phyloP scores from a whole-genome alignment of 2,329 filamentous ascomycete species.

The Bipolaris victoriae region DNA sequence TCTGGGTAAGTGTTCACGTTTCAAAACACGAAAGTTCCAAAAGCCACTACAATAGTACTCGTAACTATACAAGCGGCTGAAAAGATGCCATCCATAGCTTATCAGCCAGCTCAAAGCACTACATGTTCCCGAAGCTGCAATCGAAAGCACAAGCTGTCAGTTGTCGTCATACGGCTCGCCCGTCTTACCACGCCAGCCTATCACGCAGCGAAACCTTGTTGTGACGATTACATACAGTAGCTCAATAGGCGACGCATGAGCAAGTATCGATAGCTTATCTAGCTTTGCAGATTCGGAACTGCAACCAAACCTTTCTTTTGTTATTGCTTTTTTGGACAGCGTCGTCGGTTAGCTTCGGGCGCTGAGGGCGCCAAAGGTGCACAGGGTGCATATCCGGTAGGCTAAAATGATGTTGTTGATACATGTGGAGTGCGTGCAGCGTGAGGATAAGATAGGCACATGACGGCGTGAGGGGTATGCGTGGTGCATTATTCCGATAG shows the following conservation, averaged over 20 bases:
- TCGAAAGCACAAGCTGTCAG: not conserved
- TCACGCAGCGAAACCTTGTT: constrained; percentile 13
- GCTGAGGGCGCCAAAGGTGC: not conserved
- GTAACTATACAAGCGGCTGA: too few relatives aligned
- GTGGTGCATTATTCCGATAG: not conserved
- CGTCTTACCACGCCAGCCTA: constrained; percentile 22
- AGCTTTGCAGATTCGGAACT: not conserved
- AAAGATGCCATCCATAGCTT: too few relatives aligned
- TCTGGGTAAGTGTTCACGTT: too few relatives aligned
- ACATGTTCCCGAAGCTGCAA: too few relatives aligned
- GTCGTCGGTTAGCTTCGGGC: constrained; percentile 10
- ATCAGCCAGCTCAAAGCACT: too few relatives aligned
- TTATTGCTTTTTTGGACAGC: not conserved
- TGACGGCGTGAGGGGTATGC: constrained; percentile 16
- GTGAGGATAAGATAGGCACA: not conserved
- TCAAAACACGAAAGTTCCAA: not conserved
- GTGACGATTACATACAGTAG: constrained; percentile 16
- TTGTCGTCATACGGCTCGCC: constrained; percentile 20
- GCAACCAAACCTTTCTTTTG: not conserved
- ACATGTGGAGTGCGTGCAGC: constrained; percentile 10
- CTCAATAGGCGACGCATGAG: constrained; percentile 4
- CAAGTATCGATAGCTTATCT: constrained; percentile 19
- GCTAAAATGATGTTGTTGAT: constrained; percentile 6
- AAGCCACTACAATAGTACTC: not conserved
- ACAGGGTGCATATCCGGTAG: constrained; percentile 11